Evolutionary conservation across 345 rosid genomes (phyloP), one percentile per base, ranked within the genome.

Genomic region (Hypericum androsaemum): DNA sequence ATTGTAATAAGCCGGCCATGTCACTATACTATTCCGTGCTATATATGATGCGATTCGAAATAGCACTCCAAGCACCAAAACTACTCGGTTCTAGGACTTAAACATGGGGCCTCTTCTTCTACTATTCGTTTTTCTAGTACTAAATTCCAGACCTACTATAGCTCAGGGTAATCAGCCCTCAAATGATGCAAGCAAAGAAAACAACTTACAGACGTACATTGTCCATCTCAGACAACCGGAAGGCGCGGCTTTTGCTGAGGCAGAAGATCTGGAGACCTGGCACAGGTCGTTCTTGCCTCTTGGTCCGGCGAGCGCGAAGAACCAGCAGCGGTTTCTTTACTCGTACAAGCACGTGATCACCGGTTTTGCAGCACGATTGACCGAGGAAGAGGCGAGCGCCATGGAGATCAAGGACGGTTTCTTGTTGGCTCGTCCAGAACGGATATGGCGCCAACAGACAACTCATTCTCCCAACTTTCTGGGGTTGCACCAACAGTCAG

Each of bases 401-500:
- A 45, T 45, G 49, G 49, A 6, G 17, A 45, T 10, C 9, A 45
- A 45, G 17, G 49, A 45, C 17, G 49, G 49, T 45, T 45, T 45
- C 17, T 15, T 45, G 49, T 9, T 12, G 17, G 49, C 49, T 7
- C 2, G 17, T 12, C 49, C 17, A 12, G 49, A 45, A 12, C 13
- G 17, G 17, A 45, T 13, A 12, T 45, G 5, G 13, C 49, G 13
- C 17, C 44, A 12, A 5, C 51, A 35, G 41, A 63, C 61, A 42
- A 63, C 61, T 4, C 44, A 49, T 12, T 28, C 56, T 15, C 67
- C 67, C 17, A 35, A n/a, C 38, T 63, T 55, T 50, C 50, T 63
- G 60, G 67, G 67, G 7, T 55, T 63, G 56, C 45, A 55, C 8
- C 50, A 16, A 14, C 22, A 42, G 7, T 8, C 12, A 7, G 67